These are phyloP conservation scores for Quercus glauca DNA, from an alignment of 306 rosid genomes.

Conservation along the genomic window DNA sequence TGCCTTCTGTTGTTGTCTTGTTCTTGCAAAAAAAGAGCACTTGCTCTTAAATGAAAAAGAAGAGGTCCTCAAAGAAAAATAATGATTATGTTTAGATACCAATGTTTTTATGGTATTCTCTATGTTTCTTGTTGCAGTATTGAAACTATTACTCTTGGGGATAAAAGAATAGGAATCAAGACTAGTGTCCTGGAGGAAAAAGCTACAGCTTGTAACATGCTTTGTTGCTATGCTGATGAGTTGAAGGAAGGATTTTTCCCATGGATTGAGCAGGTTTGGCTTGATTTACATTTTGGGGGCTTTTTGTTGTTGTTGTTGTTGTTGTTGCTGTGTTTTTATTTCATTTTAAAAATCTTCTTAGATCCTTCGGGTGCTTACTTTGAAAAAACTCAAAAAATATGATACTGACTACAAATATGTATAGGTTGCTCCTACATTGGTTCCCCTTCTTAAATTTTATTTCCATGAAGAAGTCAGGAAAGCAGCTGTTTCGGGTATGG, in stretches of 20 bases:
- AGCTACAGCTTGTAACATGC: constrained; percentile 98
- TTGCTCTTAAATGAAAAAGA: background rate
- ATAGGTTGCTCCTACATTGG: constrained; percentile 94
- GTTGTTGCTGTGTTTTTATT: background rate
- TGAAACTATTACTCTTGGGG: constrained; percentile 96
- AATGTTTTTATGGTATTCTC: background rate
- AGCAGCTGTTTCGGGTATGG: constrained; percentile 97
- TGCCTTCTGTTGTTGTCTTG: too few relatives aligned
- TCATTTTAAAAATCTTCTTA: background rate
- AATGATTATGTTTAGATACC: background rate
- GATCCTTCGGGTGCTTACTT: constrained; percentile 7
- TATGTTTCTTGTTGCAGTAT: constrained; percentile 56
- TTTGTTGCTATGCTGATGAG: constrained; percentile 99
- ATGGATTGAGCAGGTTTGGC: constrained; percentile 91
- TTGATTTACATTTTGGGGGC: background rate
- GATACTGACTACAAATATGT: constrained; percentile 27
- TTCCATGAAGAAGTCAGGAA: constrained; percentile 99
- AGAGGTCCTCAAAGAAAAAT: background rate
- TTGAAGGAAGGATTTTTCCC: constrained; percentile 99
- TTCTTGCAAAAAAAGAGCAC: too few relatives aligned
- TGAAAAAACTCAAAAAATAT: background rate
- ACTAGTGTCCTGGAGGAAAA: constrained; percentile 98
- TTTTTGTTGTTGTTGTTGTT: background rate
- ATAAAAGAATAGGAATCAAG: constrained; percentile 94
- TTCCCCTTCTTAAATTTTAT: constrained; percentile 96